These are phyloP conservation scores for Adiantum capillusveneris DNA, from an alignment of 75 land plant species.

Conservation along the genomic window DNA sequence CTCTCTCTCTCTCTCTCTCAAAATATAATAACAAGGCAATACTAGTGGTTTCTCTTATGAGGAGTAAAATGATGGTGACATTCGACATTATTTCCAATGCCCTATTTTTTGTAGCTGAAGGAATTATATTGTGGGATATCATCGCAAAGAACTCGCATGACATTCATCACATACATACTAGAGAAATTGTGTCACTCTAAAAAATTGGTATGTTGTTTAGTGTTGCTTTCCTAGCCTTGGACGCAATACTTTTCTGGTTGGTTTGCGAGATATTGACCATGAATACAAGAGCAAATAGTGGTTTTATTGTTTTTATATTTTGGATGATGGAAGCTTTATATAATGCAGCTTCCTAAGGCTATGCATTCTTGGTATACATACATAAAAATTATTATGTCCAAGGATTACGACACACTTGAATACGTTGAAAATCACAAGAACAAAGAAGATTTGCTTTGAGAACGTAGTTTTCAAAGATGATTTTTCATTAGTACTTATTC, in stretches of 20 bases:
- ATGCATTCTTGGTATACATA: no score
- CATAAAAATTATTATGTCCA: no score
- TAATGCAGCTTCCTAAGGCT: no score
- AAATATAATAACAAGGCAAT: conserved; percentile 59
- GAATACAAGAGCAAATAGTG: conserved; percentile 49
- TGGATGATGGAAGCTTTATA: no score
- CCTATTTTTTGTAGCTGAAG: conserved; percentile 31
- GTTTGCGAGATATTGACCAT: conserved; percentile 53
- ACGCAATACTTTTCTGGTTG: conserved; percentile 72
- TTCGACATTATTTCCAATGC: conserved; percentile 49
- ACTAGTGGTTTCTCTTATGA: conserved; percentile 36
- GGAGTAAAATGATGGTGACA: conserved; percentile 34
- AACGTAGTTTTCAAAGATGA: no score
- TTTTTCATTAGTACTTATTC: no score
- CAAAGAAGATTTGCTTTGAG: no score
- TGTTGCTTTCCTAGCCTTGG: conserved; percentile 77
- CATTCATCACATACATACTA: conserved; percentile 26
- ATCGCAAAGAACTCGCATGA: conserved; percentile 50
- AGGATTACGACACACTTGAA: no score
- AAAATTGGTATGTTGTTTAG: conserved; percentile 86
- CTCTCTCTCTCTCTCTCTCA: no score
- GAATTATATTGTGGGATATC: conserved; percentile 64
- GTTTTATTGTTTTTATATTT: no score
- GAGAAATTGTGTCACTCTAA: conserved; percentile 58
- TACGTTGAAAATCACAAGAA: no score